Percentiles rank a stretch among this genome's conserved stretches.
Evolutionary conservation across 2,329 filamentous ascomycete genomes (phyloP).

Genomic region (Neonectria magnoliae): DNA sequence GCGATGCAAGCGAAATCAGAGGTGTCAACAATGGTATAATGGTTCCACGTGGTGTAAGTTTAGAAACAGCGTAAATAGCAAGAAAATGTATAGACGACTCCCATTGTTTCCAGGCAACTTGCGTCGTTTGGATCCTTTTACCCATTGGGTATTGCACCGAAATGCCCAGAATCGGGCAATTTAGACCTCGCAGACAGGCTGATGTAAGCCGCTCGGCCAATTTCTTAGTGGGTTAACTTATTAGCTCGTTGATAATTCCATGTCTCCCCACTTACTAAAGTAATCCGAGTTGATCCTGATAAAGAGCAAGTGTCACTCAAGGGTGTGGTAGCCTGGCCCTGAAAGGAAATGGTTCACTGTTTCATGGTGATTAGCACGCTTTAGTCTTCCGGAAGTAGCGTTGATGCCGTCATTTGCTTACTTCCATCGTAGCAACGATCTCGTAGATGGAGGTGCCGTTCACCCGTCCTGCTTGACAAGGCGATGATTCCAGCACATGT

Average conservation of each 20-base stretch:
- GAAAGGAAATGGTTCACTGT: too few relatives aligned
- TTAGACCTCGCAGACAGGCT: background rate
- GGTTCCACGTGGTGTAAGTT: background rate
- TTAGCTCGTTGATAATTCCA: background rate
- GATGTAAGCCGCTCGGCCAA: slow-evolving; percentile 8
- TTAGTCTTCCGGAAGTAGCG: too few relatives aligned
- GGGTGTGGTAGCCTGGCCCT: background rate
- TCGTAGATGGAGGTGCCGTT: too few relatives aligned
- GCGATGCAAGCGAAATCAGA: background rate
- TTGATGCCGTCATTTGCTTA: too few relatives aligned
- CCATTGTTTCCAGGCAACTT: background rate
- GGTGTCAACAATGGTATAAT: background rate
- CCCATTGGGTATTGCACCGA: slow-evolving; percentile 3
- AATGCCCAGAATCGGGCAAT: slow-evolving; percentile 8
- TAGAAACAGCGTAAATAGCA: background rate
- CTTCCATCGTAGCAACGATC: too few relatives aligned
- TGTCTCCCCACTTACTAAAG: background rate
- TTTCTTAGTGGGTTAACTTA: slow-evolving; percentile 5
- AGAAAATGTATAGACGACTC: background rate
- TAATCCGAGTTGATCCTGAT: background rate
- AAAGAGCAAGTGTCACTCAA: background rate
- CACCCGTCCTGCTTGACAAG: too few relatives aligned
- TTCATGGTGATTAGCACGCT: too few relatives aligned
- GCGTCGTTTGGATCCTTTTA: background rate
- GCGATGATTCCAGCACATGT: too few relatives aligned